Conservation (phyloP, 2,329 filamentous ascomycete species). For the Biscogniauxia mediterranea region DNA sequence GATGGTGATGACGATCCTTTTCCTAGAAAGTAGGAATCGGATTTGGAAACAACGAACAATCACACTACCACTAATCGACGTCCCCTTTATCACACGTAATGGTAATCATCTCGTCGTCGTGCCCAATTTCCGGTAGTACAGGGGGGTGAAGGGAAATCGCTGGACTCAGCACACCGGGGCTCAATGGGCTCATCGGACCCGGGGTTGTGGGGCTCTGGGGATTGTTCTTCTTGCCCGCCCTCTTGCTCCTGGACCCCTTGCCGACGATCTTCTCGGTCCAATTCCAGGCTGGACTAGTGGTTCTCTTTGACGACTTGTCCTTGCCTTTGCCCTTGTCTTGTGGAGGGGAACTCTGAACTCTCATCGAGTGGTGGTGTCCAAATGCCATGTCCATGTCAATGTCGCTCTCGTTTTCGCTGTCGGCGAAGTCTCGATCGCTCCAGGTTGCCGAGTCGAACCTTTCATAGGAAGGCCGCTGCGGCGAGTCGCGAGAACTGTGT, state of each 20-base stretch:
- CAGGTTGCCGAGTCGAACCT: constrained; percentile 57
- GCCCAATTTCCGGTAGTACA: background rate
- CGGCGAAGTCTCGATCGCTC: constrained; percentile 65
- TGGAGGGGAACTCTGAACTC: constrained; percentile 7
- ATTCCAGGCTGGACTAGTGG: constrained; percentile 36
- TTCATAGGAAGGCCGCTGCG: constrained; percentile 28
- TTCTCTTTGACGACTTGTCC: constrained; percentile 13
- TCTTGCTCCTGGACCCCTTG: constrained; percentile 30
- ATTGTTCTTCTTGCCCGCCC: constrained; percentile 3
- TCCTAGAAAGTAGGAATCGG: too few species aligned
- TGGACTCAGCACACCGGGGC: background rate
- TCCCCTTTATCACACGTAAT: background rate
- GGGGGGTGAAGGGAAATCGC: background rate
- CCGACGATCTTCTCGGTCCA: constrained; percentile 46
- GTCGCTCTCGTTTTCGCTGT: constrained; percentile 49
- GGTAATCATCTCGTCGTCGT: background rate
- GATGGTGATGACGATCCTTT: too few species aligned
- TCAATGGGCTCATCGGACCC: background rate
- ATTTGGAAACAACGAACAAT: too few species aligned
- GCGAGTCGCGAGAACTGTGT: constrained; percentile 25
- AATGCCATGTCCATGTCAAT: constrained; percentile 32
- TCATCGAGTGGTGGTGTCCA: constrained; percentile 10
- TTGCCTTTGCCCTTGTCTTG: constrained; percentile 16
- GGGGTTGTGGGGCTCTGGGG: constrained; percentile 17
- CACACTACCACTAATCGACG: background rate